These are phyloP conservation scores for Blastobotrys illinoisensis DNA, from an alignment of 1,139 yeast genomes.

Conservation along the genomic window DNA sequence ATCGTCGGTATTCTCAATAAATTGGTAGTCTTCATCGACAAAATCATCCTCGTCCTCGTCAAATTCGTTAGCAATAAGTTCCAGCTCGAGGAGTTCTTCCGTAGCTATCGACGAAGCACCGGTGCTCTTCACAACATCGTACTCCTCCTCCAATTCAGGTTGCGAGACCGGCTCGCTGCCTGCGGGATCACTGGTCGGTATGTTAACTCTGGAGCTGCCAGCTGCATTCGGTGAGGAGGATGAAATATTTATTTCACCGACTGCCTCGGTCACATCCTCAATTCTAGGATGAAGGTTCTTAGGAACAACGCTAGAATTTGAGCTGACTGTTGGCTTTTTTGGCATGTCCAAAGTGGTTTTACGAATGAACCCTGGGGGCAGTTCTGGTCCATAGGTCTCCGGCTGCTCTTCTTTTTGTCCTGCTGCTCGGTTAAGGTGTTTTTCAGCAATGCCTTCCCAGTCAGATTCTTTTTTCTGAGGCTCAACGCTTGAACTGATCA, in stretches of 20 bases:
- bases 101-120: conserved; percentile 34
- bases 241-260: not conserved
- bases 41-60: conserved; percentile 38
- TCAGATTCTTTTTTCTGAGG: conserved; percentile 24
- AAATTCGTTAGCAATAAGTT: conserved; percentile 49
- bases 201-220: not conserved
- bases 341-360: not conserved
- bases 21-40: conserved; percentile 38
- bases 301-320: not conserved
- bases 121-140: not conserved
- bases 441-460: conserved; percentile 19
- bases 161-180: not conserved
- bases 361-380: not conserved
- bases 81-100: conserved; percentile 49
- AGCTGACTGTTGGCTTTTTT: not conserved
- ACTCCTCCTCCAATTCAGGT: not conserved
- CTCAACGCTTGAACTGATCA: conserved; percentile 36
- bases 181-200: no score
- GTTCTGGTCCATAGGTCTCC: conserved; percentile 1
- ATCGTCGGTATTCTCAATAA: conserved; percentile 35
- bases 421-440: not conserved
- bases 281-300: not conserved
- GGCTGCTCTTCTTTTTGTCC: conserved; percentile 11
- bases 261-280: not conserved
- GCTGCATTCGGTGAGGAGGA: not conserved